Percentiles rank a stretch among this genome's conserved stretches.
Conservation (phyloP, 768 basidiomycete species). For the Piloderma croceum region DNA sequence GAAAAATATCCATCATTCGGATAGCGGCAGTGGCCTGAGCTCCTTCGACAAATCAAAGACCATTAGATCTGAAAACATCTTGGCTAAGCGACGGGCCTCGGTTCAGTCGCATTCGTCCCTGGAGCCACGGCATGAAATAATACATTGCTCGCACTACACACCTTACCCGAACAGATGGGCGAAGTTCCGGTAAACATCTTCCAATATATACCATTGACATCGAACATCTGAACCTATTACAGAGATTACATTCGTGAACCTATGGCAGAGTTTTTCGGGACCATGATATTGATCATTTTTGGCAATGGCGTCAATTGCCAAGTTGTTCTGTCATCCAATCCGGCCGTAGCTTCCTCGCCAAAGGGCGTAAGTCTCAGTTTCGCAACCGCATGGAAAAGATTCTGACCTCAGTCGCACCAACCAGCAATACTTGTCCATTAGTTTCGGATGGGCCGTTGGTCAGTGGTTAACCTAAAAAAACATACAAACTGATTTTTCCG, state of each 20-base stretch:
- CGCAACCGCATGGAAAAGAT: no score
- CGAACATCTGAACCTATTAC: not conserved
- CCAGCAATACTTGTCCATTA: slow-evolving; percentile 44
- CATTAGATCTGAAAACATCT: no score
- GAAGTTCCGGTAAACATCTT: slow-evolving; percentile 28
- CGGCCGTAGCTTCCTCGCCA: slow-evolving; percentile 26
- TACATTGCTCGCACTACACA: no score
- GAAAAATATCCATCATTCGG: no score
- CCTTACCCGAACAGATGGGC: slow-evolving; percentile 36
- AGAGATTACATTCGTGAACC: slow-evolving; percentile 34
- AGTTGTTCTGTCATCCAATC: slow-evolving; percentile 27
- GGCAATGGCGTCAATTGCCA: slow-evolving; percentile 37
- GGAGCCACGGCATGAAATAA: no score
- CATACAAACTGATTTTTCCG: no score
- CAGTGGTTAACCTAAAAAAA: slow-evolving; percentile 10
- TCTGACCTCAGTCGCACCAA: slow-evolving; percentile 1
- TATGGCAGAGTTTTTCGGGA: slow-evolving; percentile 41
- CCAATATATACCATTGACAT: not conserved
- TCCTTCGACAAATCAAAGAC: no score
- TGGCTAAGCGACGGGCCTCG: no score
- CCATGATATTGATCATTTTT: slow-evolving; percentile 36
- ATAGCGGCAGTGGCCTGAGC: no score
- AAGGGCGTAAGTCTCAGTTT: slow-evolving; percentile 29
- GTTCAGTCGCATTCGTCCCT: no score
- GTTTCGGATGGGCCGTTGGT: slow-evolving; percentile 54